Evolutionary conservation across 140 eudicot species (phyloP).

Genomic region (Stevia rebaudiana): DNA sequence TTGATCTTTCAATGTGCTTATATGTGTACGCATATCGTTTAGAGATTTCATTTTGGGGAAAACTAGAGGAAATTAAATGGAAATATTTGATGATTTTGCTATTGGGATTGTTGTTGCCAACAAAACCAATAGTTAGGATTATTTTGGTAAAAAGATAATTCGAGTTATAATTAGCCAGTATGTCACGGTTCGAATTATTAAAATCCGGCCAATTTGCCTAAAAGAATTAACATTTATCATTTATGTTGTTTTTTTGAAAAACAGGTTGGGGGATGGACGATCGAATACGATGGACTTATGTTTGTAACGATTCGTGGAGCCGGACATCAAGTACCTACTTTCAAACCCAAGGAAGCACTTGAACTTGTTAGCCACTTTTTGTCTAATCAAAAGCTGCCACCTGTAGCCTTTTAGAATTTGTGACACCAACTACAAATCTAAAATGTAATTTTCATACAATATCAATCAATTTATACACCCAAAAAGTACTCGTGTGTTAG

Average conservation of each 20-base stretch:
- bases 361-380: slow-evolving; percentile 54
- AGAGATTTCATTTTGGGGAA: too few relatives aligned
- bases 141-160: too few relatives aligned
- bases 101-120: too few relatives aligned
- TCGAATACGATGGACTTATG: slow-evolving; percentile 57
- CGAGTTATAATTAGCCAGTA: too few relatives aligned
- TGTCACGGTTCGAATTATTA: too few relatives aligned
- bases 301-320: slow-evolving; percentile 81
- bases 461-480: slow-evolving; percentile 15
- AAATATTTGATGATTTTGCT: too few relatives aligned
- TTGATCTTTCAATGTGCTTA: too few relatives aligned
- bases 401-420: slow-evolving; percentile 33
- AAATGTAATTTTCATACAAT: background rate
- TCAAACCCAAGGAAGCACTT: slow-evolving; percentile 60
- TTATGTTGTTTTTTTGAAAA: background rate
- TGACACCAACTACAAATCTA: slow-evolving; percentile 4
- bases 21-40: too few relatives aligned
- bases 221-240: background rate
- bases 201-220: too few relatives aligned
- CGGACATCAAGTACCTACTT: slow-evolving; percentile 77
- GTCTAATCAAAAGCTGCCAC: slow-evolving; percentile 41
- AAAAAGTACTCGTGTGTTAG: background rate
- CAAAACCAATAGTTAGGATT: too few relatives aligned
- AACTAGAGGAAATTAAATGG: too few relatives aligned
- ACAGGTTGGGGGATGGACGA: slow-evolving; percentile 81